phyloP scores from a whole-genome alignment of 305 asterid genomes.

The Fraxinus platypoda region DNA sequence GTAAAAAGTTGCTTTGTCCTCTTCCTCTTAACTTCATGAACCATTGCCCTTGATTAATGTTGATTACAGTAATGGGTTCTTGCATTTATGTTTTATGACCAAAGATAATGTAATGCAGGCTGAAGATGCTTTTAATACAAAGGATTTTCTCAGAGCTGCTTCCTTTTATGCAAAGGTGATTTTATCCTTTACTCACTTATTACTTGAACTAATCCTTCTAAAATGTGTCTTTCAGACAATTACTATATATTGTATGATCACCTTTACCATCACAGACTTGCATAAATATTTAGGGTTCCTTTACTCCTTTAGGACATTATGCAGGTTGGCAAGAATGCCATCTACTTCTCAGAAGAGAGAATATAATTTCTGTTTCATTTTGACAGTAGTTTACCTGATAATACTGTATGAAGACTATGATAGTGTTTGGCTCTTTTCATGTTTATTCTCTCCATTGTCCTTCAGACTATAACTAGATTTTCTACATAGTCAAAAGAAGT shows the following conservation, averaged over 20 bases:
- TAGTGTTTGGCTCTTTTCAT: background rate
- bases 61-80: constrained; percentile 4
- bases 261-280: constrained; percentile 3
- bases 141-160: constrained; percentile 92
- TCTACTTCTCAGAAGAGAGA: constrained; percentile 2
- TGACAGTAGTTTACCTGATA: constrained; percentile 7
- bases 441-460: background rate
- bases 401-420: background rate
- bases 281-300: constrained; percentile 1
- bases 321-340: background rate
- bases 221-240: background rate
- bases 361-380: background rate
- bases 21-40: constrained; percentile 10
- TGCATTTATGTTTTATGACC: constrained; percentile 25
- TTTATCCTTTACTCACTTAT: constrained; percentile 16
- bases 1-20: background rate
- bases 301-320: constrained; percentile 4
- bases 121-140: constrained; percentile 80
- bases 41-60: constrained; percentile 13
- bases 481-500: background rate
- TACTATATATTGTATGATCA: background rate
- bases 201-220: constrained; percentile 2
- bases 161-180: constrained; percentile 89
- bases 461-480: background rate
- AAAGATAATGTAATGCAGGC: constrained; percentile 60